Evolutionary conservation across 2,329 filamentous ascomycete species (phyloP).

Genomic region (Cadophora sp.): DNA sequence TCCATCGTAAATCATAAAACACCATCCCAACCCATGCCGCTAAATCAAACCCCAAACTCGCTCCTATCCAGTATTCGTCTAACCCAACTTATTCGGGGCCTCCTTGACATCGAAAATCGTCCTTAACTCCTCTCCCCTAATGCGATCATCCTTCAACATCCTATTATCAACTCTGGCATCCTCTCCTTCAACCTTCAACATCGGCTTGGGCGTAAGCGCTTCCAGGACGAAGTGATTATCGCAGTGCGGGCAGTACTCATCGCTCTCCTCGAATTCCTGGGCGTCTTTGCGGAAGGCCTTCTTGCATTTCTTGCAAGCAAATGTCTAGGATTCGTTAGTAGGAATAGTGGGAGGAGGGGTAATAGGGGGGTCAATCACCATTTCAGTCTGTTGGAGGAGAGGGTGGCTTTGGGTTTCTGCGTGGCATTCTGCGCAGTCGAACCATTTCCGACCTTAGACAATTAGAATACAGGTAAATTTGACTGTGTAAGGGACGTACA

Average conservation of each 20-base stretch:
- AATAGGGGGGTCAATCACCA: slow-evolving; percentile 56
- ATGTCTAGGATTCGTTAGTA: slow-evolving; percentile 54
- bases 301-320: slow-evolving; percentile 98
- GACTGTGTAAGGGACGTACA: slow-evolving; percentile 64
- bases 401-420: slow-evolving; percentile 78
- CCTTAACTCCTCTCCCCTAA: slow-evolving; percentile 62
- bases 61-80: slow-evolving; percentile 40
- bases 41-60: slow-evolving; percentile 40
- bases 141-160: slow-evolving; percentile 92
- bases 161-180: slow-evolving; percentile 84
- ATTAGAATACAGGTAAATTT: not conserved
- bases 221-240: slow-evolving; percentile 98
- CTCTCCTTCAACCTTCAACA: slow-evolving; percentile 87
- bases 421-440: slow-evolving; percentile 97
- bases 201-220: slow-evolving; percentile 81
- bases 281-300: slow-evolving; percentile 98
- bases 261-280: slow-evolving; percentile 90
- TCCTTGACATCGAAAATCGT: slow-evolving; percentile 80
- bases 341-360: slow-evolving; percentile 1
- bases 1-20: slow-evolving; percentile 28
- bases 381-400: slow-evolving; percentile 80
- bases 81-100: slow-evolving; percentile 79
- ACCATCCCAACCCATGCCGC: slow-evolving; percentile 38
- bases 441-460: slow-evolving; percentile 86
- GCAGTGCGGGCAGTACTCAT: slow-evolving; percentile 99